Conservation (phyloP, 2,329 filamentous ascomycete genomes). For the Atkinsonella hypoxylon region DNA sequence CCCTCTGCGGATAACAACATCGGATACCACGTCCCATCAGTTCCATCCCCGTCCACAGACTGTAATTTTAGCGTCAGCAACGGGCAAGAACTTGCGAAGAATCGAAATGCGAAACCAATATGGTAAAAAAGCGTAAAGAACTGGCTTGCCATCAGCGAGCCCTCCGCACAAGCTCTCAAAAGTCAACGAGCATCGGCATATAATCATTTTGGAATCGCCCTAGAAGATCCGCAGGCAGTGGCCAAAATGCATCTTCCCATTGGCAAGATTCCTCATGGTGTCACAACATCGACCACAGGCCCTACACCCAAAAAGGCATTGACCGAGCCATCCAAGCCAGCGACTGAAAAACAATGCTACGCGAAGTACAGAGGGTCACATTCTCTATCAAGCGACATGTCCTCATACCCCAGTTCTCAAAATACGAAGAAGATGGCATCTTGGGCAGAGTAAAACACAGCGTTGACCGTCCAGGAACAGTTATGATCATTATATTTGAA, state of each 20-base stretch:
- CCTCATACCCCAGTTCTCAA: constrained; percentile 17
- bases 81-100: constrained; percentile 7
- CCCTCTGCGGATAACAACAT: not conserved
- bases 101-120: constrained; percentile 17
- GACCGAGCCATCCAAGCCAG: constrained; percentile 22
- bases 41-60: constrained; percentile 6
- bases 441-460: constrained; percentile 16
- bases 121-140: constrained; percentile 34
- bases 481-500: too few relatives aligned
- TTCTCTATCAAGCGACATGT: constrained; percentile 26
- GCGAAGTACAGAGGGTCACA: constrained; percentile 15
- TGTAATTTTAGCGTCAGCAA: constrained; percentile 13
- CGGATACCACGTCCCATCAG: not conserved
- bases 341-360: constrained; percentile 18
- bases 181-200: constrained; percentile 31
- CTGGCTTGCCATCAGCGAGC: constrained; percentile 37
- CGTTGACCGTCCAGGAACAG: too few relatives aligned
- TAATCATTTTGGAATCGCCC: constrained; percentile 30
- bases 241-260: constrained; percentile 35
- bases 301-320: constrained; percentile 34
- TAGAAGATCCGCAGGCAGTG: constrained; percentile 30
- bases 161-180: constrained; percentile 36
- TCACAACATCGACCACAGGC: constrained; percentile 33
- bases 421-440: constrained; percentile 20
- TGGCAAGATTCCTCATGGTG: constrained; percentile 30